Conservation (phyloP, 805 yeast genomes). For the Candida montana region DNA sequence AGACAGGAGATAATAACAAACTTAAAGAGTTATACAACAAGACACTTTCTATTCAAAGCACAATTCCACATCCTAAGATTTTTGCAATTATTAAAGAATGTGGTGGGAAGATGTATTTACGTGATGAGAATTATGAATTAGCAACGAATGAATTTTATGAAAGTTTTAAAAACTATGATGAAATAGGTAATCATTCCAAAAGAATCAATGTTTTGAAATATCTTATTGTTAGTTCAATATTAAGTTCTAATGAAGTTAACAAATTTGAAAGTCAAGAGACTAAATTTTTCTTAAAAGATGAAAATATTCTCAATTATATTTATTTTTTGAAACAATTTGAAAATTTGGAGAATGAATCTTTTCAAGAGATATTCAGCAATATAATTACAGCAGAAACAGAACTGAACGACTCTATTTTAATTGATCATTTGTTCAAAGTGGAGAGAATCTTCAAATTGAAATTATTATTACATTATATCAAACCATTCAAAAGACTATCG, state of each 20-base stretch:
- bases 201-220: slow-evolving; percentile 56
- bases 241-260: slow-evolving; percentile 41
- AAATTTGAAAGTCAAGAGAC: slow-evolving; percentile 28
- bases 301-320: slow-evolving; percentile 18
- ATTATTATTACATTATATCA: slow-evolving; percentile 24
- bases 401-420: slow-evolving; percentile 15
- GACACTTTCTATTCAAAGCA: slow-evolving; percentile 44
- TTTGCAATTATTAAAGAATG: slow-evolving; percentile 73
- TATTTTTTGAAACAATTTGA: slow-evolving; percentile 19
- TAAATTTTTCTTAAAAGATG: slow-evolving; percentile 23
- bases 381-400: slow-evolving; percentile 7
- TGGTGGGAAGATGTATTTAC: slow-evolving; percentile 65
- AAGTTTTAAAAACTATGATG: slow-evolving; percentile 56
- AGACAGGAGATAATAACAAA: slow-evolving; percentile 30
- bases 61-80: slow-evolving; percentile 71
- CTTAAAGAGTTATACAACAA: slow-evolving; percentile 46
- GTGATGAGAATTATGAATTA: slow-evolving; percentile 49
- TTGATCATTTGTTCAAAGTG: slow-evolving; percentile 17
- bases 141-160: slow-evolving; percentile 54
- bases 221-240: slow-evolving; percentile 53
- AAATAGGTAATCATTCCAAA: slow-evolving; percentile 55
- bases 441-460: slow-evolving; percentile 18
- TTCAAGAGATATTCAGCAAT: slow-evolving; percentile 9
- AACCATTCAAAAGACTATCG: slow-evolving; percentile 23
- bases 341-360: slow-evolving; percentile 15